phyloP scores from a whole-genome alignment of 2,329 filamentous ascomycete genomes.

The Fusarium sp. region DNA sequence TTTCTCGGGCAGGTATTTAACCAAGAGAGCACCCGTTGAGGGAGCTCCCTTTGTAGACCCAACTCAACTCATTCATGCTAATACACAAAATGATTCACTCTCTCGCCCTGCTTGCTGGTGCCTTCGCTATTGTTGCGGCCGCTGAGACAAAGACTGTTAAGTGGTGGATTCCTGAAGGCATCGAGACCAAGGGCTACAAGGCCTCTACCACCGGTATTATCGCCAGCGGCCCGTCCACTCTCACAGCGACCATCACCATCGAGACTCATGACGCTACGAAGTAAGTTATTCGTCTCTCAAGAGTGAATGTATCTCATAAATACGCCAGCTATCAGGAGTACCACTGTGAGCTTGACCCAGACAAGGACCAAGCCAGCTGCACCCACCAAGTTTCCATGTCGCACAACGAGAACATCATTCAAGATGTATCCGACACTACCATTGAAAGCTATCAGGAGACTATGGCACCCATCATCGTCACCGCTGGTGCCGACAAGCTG shows the following conservation, averaged over 20 bases:
- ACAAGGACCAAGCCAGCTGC: slow-evolving; percentile 43
- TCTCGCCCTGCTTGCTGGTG: slow-evolving; percentile 42
- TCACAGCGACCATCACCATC: slow-evolving; percentile 7
- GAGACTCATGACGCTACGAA: not conserved
- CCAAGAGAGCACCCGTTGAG: not conserved
- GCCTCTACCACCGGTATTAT: slow-evolving; percentile 45
- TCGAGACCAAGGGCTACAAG: slow-evolving; percentile 35
- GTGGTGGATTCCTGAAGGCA: slow-evolving; percentile 43
- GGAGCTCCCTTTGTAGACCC: not conserved
- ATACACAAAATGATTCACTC: slow-evolving; percentile 42
- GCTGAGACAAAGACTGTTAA: slow-evolving; percentile 43
- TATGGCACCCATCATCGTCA: slow-evolving; percentile 51
- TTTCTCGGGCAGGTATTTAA: not conserved
- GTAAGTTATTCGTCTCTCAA: not conserved
- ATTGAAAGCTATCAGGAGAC: slow-evolving; percentile 29
- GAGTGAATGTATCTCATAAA: not conserved
- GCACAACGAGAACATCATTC: not conserved
- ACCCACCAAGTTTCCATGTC: not conserved
- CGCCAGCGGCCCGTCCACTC: slow-evolving; percentile 28
- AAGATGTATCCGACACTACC: not conserved
- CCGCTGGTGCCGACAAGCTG: slow-evolving; percentile 44
- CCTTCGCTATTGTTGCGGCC: slow-evolving; percentile 34
- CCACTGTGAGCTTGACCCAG: slow-evolving; percentile 43
- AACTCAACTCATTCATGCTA: not conserved
- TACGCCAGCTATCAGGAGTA: slow-evolving; percentile 7